phyloP scores from a whole-genome alignment of 2,329 filamentous ascomycete species.

The Colletotrichum shisoi region DNA sequence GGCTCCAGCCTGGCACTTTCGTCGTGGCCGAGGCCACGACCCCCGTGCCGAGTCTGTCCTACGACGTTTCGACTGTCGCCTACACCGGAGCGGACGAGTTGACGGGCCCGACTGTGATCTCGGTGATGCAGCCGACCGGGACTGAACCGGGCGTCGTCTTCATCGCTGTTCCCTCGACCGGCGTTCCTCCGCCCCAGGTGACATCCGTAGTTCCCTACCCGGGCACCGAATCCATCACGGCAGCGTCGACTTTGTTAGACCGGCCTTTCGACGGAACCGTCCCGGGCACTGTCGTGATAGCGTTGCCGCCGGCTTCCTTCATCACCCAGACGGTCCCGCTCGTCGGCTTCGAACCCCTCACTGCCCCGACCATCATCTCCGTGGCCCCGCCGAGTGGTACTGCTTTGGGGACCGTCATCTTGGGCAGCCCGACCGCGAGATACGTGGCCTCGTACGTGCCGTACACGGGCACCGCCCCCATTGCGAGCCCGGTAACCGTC shows the following conservation, averaged over 20 bases:
- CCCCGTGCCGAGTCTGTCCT: not conserved
- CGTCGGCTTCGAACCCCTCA: not conserved
- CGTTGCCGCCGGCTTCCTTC: constrained; percentile 17
- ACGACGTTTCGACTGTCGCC: constrained; percentile 18
- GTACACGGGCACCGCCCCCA: not conserved
- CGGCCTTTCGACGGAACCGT: constrained; percentile 15
- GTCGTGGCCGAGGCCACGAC: constrained; percentile 21
- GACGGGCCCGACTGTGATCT: constrained; percentile 18
- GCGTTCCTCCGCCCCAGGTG: constrained; percentile 27
- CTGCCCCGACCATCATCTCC: constrained; percentile 1
- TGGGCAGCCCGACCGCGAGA: constrained; percentile 17
- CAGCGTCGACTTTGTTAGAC: constrained; percentile 25
- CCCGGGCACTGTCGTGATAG: constrained; percentile 8
- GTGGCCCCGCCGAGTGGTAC: constrained; percentile 31
- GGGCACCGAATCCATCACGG: constrained; percentile 9
- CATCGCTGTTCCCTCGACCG: constrained; percentile 18
- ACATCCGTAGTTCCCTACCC: constrained; percentile 28
- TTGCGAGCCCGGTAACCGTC: constrained; percentile 10
- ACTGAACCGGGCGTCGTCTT: constrained; percentile 30
- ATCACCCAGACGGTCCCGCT: constrained; percentile 7
- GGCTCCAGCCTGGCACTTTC: constrained; percentile 12
- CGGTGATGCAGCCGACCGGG: constrained; percentile 24
- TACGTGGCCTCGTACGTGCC: constrained; percentile 17
- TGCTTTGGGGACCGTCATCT: constrained; percentile 25
- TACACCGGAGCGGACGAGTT: constrained; percentile 23